These are phyloP conservation scores for Lipomyces chichibuensis DNA, from an alignment of 805 yeast species.

Conservation along the genomic window DNA sequence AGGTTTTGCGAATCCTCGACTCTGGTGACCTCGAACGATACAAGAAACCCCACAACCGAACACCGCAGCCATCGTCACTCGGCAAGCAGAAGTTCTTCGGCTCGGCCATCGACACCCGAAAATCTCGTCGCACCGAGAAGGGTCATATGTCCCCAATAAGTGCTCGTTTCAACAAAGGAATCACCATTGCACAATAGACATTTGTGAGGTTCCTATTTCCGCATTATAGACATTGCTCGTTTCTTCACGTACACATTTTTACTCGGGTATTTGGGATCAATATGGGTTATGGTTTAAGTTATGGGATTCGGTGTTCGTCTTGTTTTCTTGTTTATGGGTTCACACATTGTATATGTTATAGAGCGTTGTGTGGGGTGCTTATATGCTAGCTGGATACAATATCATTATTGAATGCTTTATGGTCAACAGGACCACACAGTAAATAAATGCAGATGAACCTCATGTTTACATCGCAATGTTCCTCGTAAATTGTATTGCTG, in stretches of 20 bases:
- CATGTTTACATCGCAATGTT: too few species aligned
- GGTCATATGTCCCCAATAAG: constrained; percentile 21
- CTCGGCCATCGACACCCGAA: constrained; percentile 18
- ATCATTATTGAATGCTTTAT: not conserved
- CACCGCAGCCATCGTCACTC: constrained; percentile 1
- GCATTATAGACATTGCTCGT: not conserved
- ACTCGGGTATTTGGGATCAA: not conserved
- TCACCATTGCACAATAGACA: constrained; percentile 12
- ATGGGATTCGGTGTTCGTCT: not conserved
- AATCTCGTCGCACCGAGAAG: constrained; percentile 27
- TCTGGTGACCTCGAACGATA: constrained; percentile 32
- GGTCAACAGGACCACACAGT: too few species aligned
- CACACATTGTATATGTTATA: not conserved
- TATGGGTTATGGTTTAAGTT: not conserved
- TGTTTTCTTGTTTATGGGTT: not conserved
- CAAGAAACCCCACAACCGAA: constrained; percentile 32
- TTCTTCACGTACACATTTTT: not conserved
- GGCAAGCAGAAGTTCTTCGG: constrained; percentile 23
- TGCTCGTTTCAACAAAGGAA: constrained; percentile 24
- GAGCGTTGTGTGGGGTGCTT: not conserved
- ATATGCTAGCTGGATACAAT: not conserved
- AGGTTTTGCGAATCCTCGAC: constrained; percentile 36
- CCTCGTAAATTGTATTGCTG: too few species aligned
- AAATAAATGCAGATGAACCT: too few species aligned
- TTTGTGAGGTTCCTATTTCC: not conserved